These are phyloP conservation scores for Colletotrichum costaricense DNA, from an alignment of 2,329 filamentous ascomycete species.

Conservation along the genomic window DNA sequence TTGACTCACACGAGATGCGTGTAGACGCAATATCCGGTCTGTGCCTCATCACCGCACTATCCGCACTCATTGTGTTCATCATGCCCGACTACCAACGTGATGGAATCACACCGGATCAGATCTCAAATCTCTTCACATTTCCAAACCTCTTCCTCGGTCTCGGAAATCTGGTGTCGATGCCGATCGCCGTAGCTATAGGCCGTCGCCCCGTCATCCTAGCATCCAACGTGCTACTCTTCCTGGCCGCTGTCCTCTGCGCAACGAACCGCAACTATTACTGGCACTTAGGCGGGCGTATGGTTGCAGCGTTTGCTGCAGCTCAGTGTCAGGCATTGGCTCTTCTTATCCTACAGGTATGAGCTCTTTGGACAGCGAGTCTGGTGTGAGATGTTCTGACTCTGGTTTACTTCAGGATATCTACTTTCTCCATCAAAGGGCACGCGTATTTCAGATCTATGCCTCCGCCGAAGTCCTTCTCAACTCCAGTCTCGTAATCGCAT, in stretches of 20 bases:
- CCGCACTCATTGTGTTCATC: constrained; percentile 33
- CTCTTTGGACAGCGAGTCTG: neutral
- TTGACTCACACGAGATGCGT: neutral
- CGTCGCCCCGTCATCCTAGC: constrained; percentile 45
- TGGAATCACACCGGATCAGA: constrained; percentile 30
- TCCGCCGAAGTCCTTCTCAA: constrained; percentile 25
- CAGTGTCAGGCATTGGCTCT: constrained; percentile 26
- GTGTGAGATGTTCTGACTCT: neutral
- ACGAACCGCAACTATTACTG: constrained; percentile 29
- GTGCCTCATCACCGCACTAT: constrained; percentile 37
- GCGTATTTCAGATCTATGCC: constrained; percentile 23
- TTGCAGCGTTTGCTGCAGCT: constrained; percentile 18
- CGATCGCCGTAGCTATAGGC: constrained; percentile 45
- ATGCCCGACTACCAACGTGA: constrained; percentile 38
- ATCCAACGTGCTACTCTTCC: constrained; percentile 42
- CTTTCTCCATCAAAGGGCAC: constrained; percentile 28
- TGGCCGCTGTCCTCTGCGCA: constrained; percentile 37
- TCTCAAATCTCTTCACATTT: constrained; percentile 44
- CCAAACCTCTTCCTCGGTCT: constrained; percentile 43
- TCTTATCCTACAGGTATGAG: constrained; percentile 15
- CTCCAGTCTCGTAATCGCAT: constrained; percentile 17
- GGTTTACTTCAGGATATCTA: constrained; percentile 13
- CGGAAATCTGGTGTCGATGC: constrained; percentile 47
- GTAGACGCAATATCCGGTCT: constrained; percentile 29
- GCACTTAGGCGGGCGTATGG: constrained; percentile 25